phyloP scores from a whole-genome alignment of 163 green algal genomes.

The Volvox carteri region DNA sequence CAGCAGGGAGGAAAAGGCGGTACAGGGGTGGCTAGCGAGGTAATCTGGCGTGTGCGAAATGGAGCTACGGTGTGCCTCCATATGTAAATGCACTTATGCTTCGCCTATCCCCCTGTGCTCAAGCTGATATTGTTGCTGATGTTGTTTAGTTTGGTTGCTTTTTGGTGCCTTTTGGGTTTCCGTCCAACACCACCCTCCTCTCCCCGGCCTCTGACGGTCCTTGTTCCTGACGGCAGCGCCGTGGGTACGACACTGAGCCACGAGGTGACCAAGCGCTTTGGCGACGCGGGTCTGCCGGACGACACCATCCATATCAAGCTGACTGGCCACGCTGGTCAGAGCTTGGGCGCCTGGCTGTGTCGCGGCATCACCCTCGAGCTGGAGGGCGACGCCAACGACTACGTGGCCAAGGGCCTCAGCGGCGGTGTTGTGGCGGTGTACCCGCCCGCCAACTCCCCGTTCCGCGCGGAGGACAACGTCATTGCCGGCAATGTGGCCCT shows the following conservation, averaged over 20 bases:
- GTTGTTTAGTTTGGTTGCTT: too few relatives aligned
- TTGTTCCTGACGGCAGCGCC: too few relatives aligned
- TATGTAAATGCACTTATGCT: too few relatives aligned
- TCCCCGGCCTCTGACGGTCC: too few relatives aligned
- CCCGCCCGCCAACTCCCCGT: constrained; percentile 68
- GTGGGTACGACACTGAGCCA: constrained; percentile 93
- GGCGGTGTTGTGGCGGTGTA: constrained; percentile 88
- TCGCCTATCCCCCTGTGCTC: too few relatives aligned
- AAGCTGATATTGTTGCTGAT: too few relatives aligned
- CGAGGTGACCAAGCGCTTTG: constrained; percentile 92
- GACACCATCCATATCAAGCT: constrained; percentile 94
- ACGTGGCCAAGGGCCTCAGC: constrained; percentile 94
- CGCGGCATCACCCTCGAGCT: constrained; percentile 91
- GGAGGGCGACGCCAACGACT: constrained; percentile 97
- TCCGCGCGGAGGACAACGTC: constrained; percentile 86
- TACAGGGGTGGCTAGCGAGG: too few relatives aligned
- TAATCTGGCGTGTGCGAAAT: too few relatives aligned
- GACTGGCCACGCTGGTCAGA: constrained; percentile 91
- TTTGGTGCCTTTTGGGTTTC: too few relatives aligned
- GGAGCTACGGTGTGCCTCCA: too few relatives aligned
- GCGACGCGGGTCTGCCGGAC: constrained; percentile 84
- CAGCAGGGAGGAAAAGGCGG: background rate
- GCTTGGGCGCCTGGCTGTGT: constrained; percentile 89
- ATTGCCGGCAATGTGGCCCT: constrained; percentile 95
- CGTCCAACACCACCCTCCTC: too few relatives aligned